Base-by-base conservation (phyloP, 2,329 filamentous ascomycete genomes). In the Cryphonectria carpinicola region DNA sequence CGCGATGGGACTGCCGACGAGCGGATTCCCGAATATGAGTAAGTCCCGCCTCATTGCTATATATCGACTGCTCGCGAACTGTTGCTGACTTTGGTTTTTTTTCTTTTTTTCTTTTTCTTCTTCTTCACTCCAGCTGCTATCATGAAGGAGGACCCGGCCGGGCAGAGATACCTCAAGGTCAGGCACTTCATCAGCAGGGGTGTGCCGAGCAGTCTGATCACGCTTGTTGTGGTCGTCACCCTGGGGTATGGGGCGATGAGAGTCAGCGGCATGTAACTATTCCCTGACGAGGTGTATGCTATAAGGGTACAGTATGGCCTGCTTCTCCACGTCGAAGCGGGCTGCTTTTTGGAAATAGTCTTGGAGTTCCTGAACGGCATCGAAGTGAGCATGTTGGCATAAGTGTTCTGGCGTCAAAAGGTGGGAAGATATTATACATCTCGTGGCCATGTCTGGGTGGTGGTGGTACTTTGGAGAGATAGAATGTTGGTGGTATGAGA, bases 11-110 rank as follows among this genome's bases (percentile, higher is more conserved):
- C 82, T 99, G 81, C 96, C 96, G 3, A 99, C 96, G 0, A 95
- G 92, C 79, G 97, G 96, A 11, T 99, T 99, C 83, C 96, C 96
- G 1, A 99, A 99, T 76, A 99, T 99, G 96, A 99, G 95, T 97
- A 89, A 87, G 94, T 92, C 4, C 5, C 6, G n/a, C 28, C n/a
- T 67, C 13, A 68, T 35, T 13, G 61, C 22, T n/a, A 65, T 46
- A 58, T 7, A 13, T 49, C 72, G 60, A 61, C 3, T 28, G 8
- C 10, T 39, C 25, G 3, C 32, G 32, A 17, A 64, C 52, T 19
- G 63, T 61, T 43, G 70, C 74, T 67, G 65, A 60, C 41, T 64
- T 35, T 14, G 56, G 35, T 37, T 61, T 14, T 67, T 22, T 22
- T 49, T 22, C 4, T 32, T 49, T 49, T 19, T 49, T 46, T 19